Evolutionary conservation across 2,329 filamentous ascomycete species (phyloP).

Genomic region (Colletotrichum higginsianum): DNA sequence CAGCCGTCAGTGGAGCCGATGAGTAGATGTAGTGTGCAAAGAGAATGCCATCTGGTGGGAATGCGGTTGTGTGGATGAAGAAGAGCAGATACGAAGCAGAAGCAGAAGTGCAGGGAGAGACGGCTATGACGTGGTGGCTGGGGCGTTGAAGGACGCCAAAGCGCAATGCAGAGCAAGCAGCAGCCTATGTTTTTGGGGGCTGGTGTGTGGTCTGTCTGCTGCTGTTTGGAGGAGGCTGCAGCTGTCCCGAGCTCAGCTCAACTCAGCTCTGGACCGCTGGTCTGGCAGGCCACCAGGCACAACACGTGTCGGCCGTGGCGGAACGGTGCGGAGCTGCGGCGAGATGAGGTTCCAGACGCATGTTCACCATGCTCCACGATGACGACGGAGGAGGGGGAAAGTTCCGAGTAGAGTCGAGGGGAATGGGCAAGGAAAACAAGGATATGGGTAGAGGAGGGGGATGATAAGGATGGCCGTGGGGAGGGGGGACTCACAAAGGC

Average conservation of each 20-base stretch:
- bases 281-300: too few species aligned
- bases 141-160: conserved; percentile 34
- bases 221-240: conserved; percentile 3
- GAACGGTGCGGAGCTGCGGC: conserved; percentile 7
- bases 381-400: background rate
- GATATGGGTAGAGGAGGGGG: conserved; percentile 4
- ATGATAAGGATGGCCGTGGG: too few species aligned
- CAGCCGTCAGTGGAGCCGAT: conserved; percentile 16
- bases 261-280: background rate
- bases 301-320: conserved; percentile 9
- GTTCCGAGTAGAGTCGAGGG: background rate
- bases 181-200: background rate
- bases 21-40: background rate
- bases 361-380: conserved; percentile 16
- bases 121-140: conserved; percentile 39
- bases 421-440: background rate
- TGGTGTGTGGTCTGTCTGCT: background rate
- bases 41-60: conserved; percentile 7
- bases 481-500: conserved; percentile 45
- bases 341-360: conserved; percentile 1
- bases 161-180: conserved; percentile 8
- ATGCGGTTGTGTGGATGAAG: background rate
- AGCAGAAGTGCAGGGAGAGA: background rate
- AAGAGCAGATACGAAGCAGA: background rate
- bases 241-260: conserved; percentile 20